These are phyloP conservation scores for Pezicula carpinea DNA, from an alignment of 2,329 filamentous ascomycete species.

Conservation along the genomic window DNA sequence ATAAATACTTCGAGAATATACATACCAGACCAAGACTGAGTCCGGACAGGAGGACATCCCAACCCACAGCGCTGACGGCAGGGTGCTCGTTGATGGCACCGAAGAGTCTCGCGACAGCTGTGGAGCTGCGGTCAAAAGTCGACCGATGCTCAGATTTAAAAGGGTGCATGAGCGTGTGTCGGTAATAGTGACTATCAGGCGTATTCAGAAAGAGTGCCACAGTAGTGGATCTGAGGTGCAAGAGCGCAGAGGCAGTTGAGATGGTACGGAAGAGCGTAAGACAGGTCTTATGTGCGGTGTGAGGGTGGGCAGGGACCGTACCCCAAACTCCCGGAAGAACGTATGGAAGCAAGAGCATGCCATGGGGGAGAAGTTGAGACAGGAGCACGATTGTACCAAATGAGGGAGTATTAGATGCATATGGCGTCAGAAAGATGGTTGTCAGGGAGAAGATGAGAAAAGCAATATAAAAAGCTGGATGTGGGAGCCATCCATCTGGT, in stretches of 20 bases:
- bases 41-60: slow-evolving; percentile 53
- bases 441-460: slow-evolving; percentile 32
- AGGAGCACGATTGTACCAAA: slow-evolving; percentile 33
- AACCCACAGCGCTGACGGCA: slow-evolving; percentile 49
- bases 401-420: slow-evolving; percentile 34
- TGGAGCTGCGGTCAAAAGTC: slow-evolving; percentile 40
- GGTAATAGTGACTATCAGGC: slow-evolving; percentile 43
- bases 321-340: slow-evolving; percentile 47
- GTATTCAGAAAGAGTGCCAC: slow-evolving; percentile 41
- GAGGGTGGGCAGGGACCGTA: slow-evolving; percentile 35
- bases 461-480: slow-evolving; percentile 31
- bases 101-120: slow-evolving; percentile 40
- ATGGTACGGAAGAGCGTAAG: slow-evolving; percentile 43
- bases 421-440: slow-evolving; percentile 35
- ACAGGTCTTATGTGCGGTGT: slow-evolving; percentile 36
- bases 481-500: slow-evolving; percentile 39
- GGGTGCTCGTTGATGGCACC: slow-evolving; percentile 52
- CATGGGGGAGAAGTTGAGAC: slow-evolving; percentile 36
- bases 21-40: slow-evolving; percentile 41
- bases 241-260: slow-evolving; percentile 36
- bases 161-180: slow-evolving; percentile 41
- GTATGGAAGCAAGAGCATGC: slow-evolving; percentile 41
- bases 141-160: slow-evolving; percentile 41
- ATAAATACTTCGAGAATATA: too few relatives aligned
- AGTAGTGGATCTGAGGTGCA: slow-evolving; percentile 42